Percentiles rank a stretch among this genome's conserved stretches.
Conservation (phyloP, 2,329 filamentous ascomycete genomes). For the Calonectria naviculata region DNA sequence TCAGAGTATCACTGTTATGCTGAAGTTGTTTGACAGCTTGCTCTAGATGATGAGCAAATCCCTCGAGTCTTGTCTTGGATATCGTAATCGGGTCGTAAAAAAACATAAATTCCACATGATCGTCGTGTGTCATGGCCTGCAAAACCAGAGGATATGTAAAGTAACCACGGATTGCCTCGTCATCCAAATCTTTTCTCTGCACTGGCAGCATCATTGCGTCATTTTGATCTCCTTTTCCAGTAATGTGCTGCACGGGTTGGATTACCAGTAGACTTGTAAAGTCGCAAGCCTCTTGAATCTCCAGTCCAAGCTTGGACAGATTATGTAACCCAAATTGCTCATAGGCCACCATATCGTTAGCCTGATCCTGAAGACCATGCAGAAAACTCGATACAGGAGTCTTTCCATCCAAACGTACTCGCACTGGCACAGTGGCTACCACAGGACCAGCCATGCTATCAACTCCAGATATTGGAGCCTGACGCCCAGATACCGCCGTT, state of each 20-base stretch:
- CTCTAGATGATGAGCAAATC: neutral
- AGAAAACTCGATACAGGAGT: constrained; percentile 52
- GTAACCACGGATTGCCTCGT: constrained; percentile 20
- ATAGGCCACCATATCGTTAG: constrained; percentile 22
- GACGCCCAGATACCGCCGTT: constrained; percentile 54
- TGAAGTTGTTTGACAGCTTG: neutral
- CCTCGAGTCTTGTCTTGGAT: constrained; percentile 4
- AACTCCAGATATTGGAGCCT: constrained; percentile 30
- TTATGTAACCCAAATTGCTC: constrained; percentile 29
- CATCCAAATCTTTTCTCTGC: constrained; percentile 12
- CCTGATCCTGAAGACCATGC: constrained; percentile 36
- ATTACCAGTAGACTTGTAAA: constrained; percentile 20
- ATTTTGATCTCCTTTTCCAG: neutral
- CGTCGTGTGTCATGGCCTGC: neutral
- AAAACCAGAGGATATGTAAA: constrained; percentile 39
- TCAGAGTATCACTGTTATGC: neutral
- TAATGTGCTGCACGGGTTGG: constrained; percentile 13
- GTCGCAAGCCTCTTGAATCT: constrained; percentile 6
- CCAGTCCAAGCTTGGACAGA: constrained; percentile 26
- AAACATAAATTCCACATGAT: constrained; percentile 27
- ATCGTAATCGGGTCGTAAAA: constrained; percentile 6
- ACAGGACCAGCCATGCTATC: constrained; percentile 39
- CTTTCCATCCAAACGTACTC: constrained; percentile 38
- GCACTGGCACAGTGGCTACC: constrained; percentile 45
- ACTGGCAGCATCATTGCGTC: neutral